phyloP scores from a whole-genome alignment of 2,329 filamentous ascomycete genomes.

The Elsinoe ampelina region DNA sequence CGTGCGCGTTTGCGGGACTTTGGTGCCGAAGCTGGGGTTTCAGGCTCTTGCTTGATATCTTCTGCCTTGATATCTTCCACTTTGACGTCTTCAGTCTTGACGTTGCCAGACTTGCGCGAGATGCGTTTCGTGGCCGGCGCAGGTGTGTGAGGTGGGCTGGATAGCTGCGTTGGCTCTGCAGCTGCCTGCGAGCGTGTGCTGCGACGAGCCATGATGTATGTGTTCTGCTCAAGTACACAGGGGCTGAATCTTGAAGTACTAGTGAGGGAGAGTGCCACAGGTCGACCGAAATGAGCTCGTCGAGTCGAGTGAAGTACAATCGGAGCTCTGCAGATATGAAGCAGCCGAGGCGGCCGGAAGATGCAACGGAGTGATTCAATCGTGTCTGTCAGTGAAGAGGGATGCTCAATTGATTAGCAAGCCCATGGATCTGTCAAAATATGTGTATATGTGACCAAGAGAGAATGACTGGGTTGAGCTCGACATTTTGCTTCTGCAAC shows the following conservation, averaged over 20 bases:
- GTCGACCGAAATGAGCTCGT: background rate
- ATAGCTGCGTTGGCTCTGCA: slow-evolving; percentile 30
- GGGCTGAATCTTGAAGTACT: background rate
- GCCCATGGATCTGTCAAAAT: background rate
- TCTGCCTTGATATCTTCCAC: slow-evolving; percentile 14
- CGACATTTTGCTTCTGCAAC: background rate
- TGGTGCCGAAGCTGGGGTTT: slow-evolving; percentile 15
- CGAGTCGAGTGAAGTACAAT: background rate
- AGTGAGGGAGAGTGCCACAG: background rate
- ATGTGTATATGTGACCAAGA: background rate
- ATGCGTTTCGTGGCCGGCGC: slow-evolving; percentile 23
- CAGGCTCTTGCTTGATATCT: slow-evolving; percentile 6
- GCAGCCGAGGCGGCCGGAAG: background rate
- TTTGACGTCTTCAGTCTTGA: slow-evolving; percentile 18
- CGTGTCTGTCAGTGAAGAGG: background rate
- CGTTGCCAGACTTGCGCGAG: slow-evolving; percentile 17
- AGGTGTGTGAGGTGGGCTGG: slow-evolving; percentile 36
- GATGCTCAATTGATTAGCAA: background rate
- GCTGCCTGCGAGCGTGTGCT: slow-evolving; percentile 17
- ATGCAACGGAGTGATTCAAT: background rate
- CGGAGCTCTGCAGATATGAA: background rate
- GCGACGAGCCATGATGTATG: slow-evolving; percentile 14
- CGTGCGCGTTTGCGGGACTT: slow-evolving; percentile 29
- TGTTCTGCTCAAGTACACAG: background rate
- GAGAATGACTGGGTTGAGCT: background rate